Evolutionary conservation across 164 flowering plant genomes (phyloP), one percentile per base, ranked within the genome.

Genomic region (Hamamelis virginiana): DNA sequence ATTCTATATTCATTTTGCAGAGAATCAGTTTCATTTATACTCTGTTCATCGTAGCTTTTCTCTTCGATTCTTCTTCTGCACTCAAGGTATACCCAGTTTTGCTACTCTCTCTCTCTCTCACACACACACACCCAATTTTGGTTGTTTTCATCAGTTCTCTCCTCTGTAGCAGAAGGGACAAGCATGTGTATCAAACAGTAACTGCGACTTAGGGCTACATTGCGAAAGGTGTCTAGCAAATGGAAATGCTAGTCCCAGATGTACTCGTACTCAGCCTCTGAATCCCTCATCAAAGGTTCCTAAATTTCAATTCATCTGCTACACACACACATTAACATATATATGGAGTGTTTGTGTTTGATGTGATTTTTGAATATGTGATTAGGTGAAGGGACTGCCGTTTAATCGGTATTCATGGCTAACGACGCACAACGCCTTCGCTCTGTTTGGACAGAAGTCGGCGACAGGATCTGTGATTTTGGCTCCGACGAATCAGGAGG

Each of bases 371-470:
- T 14, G 53, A 16, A 18, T 18, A 14, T 53, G 50, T 43, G 15
- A 25, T n/a, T 46, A 92, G 98, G 91, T 84, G 65, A 86, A 65
- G 59, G 87, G 84, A 26, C 74, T 95, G 69, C 95, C 99, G 3
- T 95, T 85, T 65, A 89, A 92, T 69, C 73, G 79, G 28, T 95
- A 95, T 71, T 79, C 97, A 23, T 95, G 97, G 98, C 71, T 92
- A 21, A 92, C 99, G 18, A 91, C 99, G 23, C 99, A 95, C 79
- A 95, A 95, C 62, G 53, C 99, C 2, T 95, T 83, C 64, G 91
- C 99, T 8, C 69, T 55, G 53, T 22, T 80, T 67, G 92, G 90
- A 8, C 78, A 16, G 68, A 87, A 68, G 59, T 87, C 96, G 16
- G 82, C 70, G 4, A 85, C 89, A 0, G 96, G 94, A 22, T 65